Base-by-base conservation (phyloP, 2,329 filamentous ascomycete genomes). In the Ceratocystis cacaofunesta region DNA sequence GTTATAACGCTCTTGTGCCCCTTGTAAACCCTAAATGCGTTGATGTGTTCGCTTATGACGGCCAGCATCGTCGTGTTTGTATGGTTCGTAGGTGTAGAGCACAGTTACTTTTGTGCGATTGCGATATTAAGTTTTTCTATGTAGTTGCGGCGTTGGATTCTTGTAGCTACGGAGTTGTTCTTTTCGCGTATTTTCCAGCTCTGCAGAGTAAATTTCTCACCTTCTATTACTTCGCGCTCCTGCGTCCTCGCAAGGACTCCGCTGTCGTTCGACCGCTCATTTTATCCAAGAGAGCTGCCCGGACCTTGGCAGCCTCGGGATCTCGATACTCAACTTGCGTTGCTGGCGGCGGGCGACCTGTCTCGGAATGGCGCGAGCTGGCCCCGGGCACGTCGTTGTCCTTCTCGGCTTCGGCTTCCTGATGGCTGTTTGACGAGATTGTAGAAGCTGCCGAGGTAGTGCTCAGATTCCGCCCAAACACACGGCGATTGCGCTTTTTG, bases 391-490 rank as follows among this genome's bases (percentile, higher is more conserved):
- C 70, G n/a, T 70, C 69, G 7, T 71, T 70, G 36, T 50, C 66
- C 10, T 60, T 68, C 46, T 55, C 69, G 5, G 60, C 63, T 44
- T 66, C 67, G 52, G 64, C 65, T 15, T 55, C 68, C 19, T 61
- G 69, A 61, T 64, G 61, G 63, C 67, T 64, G 5, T 60, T 62
- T 10, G 10, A 44, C 50, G 63, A 69, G 67, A 57, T 57, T 36
- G 60, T 63, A 28, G 60, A 41, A 41, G 44, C 44, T 64, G 67
- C 65, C 5, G 69, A 85, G 2, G 77, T 77, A 70, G 84, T 85
- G 73, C 82, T 84, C 32, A 81, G 73, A 2, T 81, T 83, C 10
- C 83, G 80, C 4, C 83, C 83, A 2, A 85, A 74, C 65, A 85
- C 80, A 64, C 79, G 76, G 10, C 81, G 79, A 63, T 77, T 75